phyloP scores from a whole-genome alignment of 2,329 filamentous ascomycete genomes.

The Coniella lustricola region DNA sequence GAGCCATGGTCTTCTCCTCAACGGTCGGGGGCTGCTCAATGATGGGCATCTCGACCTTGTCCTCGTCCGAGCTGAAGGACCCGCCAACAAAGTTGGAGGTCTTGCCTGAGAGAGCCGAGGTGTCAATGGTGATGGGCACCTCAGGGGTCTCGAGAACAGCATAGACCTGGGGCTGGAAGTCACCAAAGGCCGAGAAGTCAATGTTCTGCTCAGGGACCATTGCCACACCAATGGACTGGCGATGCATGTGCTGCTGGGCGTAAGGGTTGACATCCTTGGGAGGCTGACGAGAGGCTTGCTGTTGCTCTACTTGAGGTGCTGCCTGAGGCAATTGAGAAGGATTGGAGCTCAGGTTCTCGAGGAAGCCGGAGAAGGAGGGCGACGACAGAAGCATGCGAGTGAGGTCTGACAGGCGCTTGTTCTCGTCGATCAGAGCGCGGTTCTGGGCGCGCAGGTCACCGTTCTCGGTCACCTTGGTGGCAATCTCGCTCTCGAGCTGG shows the following conservation, averaged over 20 bases:
- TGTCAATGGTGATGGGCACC: conserved; percentile 48
- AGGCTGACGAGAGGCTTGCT: conserved; percentile 32
- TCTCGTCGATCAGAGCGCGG: conserved; percentile 74
- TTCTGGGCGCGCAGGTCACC: conserved; percentile 77
- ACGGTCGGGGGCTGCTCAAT: conserved; percentile 37
- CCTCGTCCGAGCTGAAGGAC: conserved; percentile 37
- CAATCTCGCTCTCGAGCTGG: conserved; percentile 86
- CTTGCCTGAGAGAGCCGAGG: conserved; percentile 65
- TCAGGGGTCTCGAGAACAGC: conserved; percentile 65
- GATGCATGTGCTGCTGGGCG: conserved; percentile 46
- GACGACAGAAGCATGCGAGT: conserved; percentile 78
- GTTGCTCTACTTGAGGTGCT: conserved; percentile 30
- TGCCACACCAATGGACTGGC: conserved; percentile 69
- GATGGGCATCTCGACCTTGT: conserved; percentile 50
- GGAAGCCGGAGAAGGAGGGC: conserved; percentile 73
- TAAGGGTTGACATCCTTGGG: conserved; percentile 64
- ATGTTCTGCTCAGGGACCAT: conserved; percentile 75
- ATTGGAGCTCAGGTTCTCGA: conserved; percentile 62
- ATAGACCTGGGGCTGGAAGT: conserved; percentile 65
- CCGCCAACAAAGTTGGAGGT: conserved; percentile 46
- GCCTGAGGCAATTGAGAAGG: conserved; percentile 37
- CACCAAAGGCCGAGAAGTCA: conserved; percentile 65
- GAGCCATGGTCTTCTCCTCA: conserved; percentile 25
- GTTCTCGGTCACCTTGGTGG: conserved; percentile 74
- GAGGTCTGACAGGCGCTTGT: conserved; percentile 69